Base-by-base conservation (phyloP, 2,329 filamentous ascomycete genomes). In the Paramyrothecium sp. region DNA sequence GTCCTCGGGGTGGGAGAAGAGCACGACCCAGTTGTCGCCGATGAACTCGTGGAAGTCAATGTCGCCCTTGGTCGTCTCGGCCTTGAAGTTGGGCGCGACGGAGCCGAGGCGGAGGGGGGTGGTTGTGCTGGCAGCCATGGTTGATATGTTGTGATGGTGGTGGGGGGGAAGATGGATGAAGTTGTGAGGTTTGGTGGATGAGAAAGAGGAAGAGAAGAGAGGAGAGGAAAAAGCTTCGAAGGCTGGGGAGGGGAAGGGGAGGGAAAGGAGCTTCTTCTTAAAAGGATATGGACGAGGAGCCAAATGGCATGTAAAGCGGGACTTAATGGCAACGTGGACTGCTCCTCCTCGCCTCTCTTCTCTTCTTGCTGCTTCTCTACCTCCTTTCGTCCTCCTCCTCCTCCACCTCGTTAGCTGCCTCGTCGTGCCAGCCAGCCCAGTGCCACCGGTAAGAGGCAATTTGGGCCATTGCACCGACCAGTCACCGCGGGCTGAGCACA, bases 1-100 rank as follows among this genome's bases (percentile, higher is more conserved):
- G 77, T 97, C 93, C 75, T 89, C 89, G 3, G 91, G 91, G 79
- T 94, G 91, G 33, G 89, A 92, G 82, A 95, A 94, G 66, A 95
- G 81, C 63, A 95, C 85, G 58, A 89, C 86, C 91, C 91, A 94
- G 69, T 83, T 88, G 80, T 89, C 81, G 69, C 87, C 88, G 63
- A 93, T 84, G 78, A 89, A 93, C 74, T 92, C 82, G 76, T 93
- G 89, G 81, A 94, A 92, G 77, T 91, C 86, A 69, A 94, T 91
- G 62, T 87, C 83, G 67, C 90, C 89, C 66, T 84, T 79, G 58
- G 90, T 94, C 61, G 90, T 93, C 64, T 93, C 87, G 69, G 90
- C 90, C 77, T 89, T 77, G 83, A 95, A 95, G 82, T 93, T 92
- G 69, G 90, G 90, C 65, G 91, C 90, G 56, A 78, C 75, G 64